Percentiles rank a stretch among this genome's conserved stretches.
These are phyloP conservation scores for Coemansia reversa DNA, from an alignment of 192 early-diverging fungal species.

Conservation along the genomic window DNA sequence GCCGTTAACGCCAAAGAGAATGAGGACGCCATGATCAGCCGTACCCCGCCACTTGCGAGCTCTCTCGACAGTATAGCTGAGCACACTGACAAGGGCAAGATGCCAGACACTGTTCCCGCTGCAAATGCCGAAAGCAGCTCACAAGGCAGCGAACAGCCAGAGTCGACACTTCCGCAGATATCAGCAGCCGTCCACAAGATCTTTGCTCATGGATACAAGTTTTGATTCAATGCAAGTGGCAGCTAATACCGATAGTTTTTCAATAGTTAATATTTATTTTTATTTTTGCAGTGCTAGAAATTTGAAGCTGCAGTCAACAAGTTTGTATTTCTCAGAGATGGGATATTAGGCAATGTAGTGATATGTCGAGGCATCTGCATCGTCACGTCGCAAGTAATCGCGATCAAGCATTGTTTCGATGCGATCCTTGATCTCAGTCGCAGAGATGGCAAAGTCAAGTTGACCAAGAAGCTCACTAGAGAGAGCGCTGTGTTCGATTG, in stretches of 20 bases:
- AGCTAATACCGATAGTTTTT: background rate
- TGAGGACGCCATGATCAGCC: constrained; percentile 21
- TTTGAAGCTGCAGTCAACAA: background rate
- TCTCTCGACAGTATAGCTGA: constrained; percentile 6
- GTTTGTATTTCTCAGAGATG: background rate
- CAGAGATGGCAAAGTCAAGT: constrained; percentile 81
- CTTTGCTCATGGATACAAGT: constrained; percentile 33
- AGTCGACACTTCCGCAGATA: constrained; percentile 29
- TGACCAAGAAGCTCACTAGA: constrained; percentile 86
- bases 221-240: constrained; percentile 2
- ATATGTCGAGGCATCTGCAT: constrained; percentile 78
- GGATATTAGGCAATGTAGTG: constrained; percentile 71
- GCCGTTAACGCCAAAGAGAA: background rate
- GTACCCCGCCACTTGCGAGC: constrained; percentile 13
- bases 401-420: constrained; percentile 93
- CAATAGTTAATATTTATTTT: background rate
- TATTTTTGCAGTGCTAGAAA: background rate
- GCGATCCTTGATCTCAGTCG: constrained; percentile 92
- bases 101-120: background rate
- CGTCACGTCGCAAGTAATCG: constrained; percentile 91
- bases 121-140: background rate
- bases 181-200: constrained; percentile 37
- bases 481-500: constrained; percentile 75
- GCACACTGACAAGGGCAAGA: background rate
- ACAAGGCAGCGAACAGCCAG: constrained; percentile 1